Percentiles rank a stretch among this genome's conserved stretches.
These are phyloP conservation scores for Leptographium flavum DNA, from an alignment of 2,329 filamentous ascomycete species.

Conservation along the genomic window DNA sequence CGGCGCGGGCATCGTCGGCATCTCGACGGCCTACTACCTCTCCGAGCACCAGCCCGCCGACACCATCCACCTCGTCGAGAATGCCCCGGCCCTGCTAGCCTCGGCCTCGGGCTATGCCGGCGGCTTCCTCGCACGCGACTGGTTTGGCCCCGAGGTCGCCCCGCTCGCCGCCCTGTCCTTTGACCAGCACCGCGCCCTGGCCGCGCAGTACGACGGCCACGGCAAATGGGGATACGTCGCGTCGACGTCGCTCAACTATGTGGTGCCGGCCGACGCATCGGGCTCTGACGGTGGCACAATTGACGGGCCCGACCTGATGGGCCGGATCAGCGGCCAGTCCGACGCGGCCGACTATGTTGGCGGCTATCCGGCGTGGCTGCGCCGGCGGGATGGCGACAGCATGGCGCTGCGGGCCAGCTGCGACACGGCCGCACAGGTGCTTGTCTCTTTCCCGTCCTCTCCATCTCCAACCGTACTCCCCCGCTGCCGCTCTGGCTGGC, in stretches of 20 bases:
- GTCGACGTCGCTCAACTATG: constrained; percentile 44
- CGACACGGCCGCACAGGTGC: constrained; percentile 51
- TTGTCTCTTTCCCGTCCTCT: constrained; percentile 22
- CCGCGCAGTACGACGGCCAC: constrained; percentile 41
- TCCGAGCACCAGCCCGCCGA: constrained; percentile 29
- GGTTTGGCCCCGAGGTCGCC: constrained; percentile 43
- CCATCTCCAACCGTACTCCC: too few species aligned
- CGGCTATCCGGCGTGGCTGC: constrained; percentile 41
- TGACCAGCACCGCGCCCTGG: constrained; percentile 50
- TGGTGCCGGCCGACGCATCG: constrained; percentile 12
- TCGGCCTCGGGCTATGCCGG: constrained; percentile 62
- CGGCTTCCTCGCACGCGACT: constrained; percentile 61
- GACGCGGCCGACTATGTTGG: constrained; percentile 10
- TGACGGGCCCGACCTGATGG: constrained; percentile 26
- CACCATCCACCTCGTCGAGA: constrained; percentile 32
- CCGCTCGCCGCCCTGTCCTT: constrained; percentile 55
- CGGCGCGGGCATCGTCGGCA: constrained; percentile 56
- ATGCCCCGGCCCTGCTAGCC: constrained; percentile 47
- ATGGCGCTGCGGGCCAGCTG: constrained; percentile 48
- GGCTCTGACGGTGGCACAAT: constrained; percentile 15
- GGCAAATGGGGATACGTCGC: constrained; percentile 34
- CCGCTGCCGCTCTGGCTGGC: too few species aligned
- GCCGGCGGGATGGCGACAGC: constrained; percentile 34
- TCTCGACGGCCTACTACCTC: constrained; percentile 60
- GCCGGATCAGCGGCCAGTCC: constrained; percentile 23